These are phyloP conservation scores for Limonium bicolor DNA, from an alignment of 148 eudicot species.

Conservation along the genomic window DNA sequence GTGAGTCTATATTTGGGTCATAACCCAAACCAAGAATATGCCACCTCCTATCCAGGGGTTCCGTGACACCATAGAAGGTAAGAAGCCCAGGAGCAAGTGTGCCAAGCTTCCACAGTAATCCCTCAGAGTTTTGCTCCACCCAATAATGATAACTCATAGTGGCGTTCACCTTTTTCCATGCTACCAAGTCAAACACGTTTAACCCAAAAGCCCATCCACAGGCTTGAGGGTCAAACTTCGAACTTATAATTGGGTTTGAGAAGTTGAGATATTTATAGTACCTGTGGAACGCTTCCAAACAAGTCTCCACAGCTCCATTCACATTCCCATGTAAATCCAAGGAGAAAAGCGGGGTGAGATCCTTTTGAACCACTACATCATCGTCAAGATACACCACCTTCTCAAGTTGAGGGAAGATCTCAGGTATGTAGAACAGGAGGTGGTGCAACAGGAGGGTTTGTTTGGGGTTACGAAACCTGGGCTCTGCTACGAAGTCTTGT, in stretches of 20 bases:
- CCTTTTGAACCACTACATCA: conserved; percentile 21
- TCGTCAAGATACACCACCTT: conserved; percentile 18
- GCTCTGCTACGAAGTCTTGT: conserved; percentile 4
- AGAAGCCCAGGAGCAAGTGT: conserved; percentile 19
- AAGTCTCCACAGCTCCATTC: conserved; percentile 16
- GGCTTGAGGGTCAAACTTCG: conserved; percentile 17
- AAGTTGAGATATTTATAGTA: conserved; percentile 16
- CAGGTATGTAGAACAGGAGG: conserved; percentile 18
- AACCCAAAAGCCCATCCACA: conserved; percentile 19
- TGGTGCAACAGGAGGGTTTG: conserved; percentile 14
- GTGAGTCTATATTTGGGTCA: conserved; percentile 4
- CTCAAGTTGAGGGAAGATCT: conserved; percentile 17
- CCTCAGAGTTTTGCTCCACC: conserved; percentile 17
- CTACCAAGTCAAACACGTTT: conserved; percentile 21
- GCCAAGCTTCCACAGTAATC: conserved; percentile 26
- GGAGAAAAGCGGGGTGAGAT: conserved; percentile 15
- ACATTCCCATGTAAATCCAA: conserved; percentile 12
- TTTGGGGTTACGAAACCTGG: conserved; percentile 18
- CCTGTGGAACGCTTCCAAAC: conserved; percentile 15
- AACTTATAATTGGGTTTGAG: conserved; percentile 13
- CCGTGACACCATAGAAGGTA: conserved; percentile 22
- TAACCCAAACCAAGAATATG: conserved; percentile 25
- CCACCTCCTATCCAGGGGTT: conserved; percentile 19
- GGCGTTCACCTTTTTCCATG: conserved; percentile 21
- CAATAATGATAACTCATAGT: conserved; percentile 21